phyloP scores from a whole-genome alignment of 2,329 filamentous ascomycete genomes.

The Aspergillus sp. region DNA sequence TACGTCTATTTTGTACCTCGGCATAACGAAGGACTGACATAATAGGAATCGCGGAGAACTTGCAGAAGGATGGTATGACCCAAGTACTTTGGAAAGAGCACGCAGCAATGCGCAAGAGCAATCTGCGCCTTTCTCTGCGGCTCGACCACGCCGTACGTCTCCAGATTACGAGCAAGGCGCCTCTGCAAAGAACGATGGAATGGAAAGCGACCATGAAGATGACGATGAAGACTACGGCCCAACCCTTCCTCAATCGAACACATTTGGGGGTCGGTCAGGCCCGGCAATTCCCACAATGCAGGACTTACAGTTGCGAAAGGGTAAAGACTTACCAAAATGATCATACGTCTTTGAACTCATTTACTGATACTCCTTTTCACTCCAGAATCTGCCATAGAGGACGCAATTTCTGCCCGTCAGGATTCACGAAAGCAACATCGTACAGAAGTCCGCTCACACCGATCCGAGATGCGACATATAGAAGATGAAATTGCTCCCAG shows the following conservation, averaged over 20 bases:
- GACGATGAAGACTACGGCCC: constrained; percentile 59
- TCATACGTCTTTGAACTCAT: background rate
- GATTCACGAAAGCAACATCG: constrained; percentile 30
- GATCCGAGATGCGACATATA: constrained; percentile 26
- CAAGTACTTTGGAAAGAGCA: constrained; percentile 59
- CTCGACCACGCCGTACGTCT: constrained; percentile 8
- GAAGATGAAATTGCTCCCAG: constrained; percentile 75
- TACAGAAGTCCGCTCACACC: constrained; percentile 50
- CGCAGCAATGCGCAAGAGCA: constrained; percentile 24
- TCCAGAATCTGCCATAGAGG: constrained; percentile 26
- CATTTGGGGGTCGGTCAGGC: constrained; percentile 30
- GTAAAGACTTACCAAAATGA: background rate
- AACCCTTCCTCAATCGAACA: constrained; percentile 37
- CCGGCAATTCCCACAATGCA: constrained; percentile 65
- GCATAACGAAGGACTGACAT: constrained; percentile 39
- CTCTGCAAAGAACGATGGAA: constrained; percentile 5
- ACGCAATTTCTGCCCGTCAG: constrained; percentile 22
- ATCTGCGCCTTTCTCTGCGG: background rate
- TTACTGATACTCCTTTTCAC: background rate
- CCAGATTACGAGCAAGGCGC: constrained; percentile 15
- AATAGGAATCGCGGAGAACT: constrained; percentile 77
- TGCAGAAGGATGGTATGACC: constrained; percentile 90
- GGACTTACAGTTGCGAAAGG: constrained; percentile 59
- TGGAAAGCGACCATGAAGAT: constrained; percentile 20
- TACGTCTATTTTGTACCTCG: constrained; percentile 1